Evolutionary conservation across 2,329 filamentous ascomycete species (phyloP).

Genomic region (Fusarium napiforme): DNA sequence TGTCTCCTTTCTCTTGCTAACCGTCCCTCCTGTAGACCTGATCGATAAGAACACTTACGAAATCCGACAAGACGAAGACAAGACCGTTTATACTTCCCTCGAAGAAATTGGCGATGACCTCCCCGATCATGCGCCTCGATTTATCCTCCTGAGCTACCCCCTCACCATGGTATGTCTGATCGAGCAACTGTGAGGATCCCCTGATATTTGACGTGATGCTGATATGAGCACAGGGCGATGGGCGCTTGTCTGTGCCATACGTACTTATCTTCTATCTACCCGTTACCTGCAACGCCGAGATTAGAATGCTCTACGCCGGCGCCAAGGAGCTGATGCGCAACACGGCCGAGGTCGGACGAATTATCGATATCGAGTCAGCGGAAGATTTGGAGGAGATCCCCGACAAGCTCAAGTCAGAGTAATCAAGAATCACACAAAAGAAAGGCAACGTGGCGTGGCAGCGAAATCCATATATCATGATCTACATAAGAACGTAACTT

Average conservation of each 20-base stretch:
- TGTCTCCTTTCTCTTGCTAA: constrained; percentile 23
- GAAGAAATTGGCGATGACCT: constrained; percentile 87
- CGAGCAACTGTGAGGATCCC: background rate
- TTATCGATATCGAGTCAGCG: constrained; percentile 83
- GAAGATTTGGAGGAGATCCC: constrained; percentile 89
- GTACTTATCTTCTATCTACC: constrained; percentile 96
- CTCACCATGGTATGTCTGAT: constrained; percentile 75
- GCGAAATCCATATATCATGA: constrained; percentile 26
- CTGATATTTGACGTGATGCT: constrained; percentile 11
- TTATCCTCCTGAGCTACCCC: constrained; percentile 90
- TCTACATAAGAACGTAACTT: constrained; percentile 28
- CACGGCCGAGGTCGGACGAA: constrained; percentile 86
- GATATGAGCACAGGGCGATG: constrained; percentile 70
- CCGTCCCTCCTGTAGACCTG: constrained; percentile 68
- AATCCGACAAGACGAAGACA: constrained; percentile 83
- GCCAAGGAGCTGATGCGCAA: constrained; percentile 97
- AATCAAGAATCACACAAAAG: background rate
- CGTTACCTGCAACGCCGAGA: constrained; percentile 85
- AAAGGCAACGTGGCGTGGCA: background rate
- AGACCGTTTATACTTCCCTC: constrained; percentile 81
- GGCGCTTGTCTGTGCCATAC: constrained; percentile 89
- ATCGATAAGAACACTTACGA: constrained; percentile 93
- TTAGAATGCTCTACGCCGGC: constrained; percentile 93
- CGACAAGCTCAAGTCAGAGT: constrained; percentile 60
- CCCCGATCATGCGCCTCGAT: constrained; percentile 91